Conservation (phyloP, 768 basidiomycete genomes). For the Agrocybe praecox region DNA sequence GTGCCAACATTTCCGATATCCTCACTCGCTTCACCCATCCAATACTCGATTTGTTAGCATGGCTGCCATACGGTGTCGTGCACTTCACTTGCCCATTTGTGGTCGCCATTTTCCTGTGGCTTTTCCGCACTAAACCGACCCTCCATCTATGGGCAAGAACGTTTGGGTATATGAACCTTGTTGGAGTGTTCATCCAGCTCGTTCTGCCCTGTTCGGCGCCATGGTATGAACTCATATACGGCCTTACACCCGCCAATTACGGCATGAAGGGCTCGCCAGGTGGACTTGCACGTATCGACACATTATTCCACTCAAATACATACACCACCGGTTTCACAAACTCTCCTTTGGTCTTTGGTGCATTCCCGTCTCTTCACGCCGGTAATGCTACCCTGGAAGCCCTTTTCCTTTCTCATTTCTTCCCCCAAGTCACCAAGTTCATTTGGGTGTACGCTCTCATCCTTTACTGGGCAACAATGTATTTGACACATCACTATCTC, state of each 20-base stretch:
- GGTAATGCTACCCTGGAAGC: slow-evolving; percentile 91
- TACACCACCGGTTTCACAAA: slow-evolving; percentile 84
- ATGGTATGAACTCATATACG: slow-evolving; percentile 98
- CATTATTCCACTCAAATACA: slow-evolving; percentile 71
- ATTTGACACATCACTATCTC: slow-evolving; percentile 97
- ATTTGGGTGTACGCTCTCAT: slow-evolving; percentile 85
- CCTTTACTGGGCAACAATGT: slow-evolving; percentile 99
- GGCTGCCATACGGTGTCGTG: slow-evolving; percentile 95
- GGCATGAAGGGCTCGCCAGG: slow-evolving; percentile 90
- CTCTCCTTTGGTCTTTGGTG: slow-evolving; percentile 94
- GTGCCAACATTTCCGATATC: slow-evolving; percentile 97
- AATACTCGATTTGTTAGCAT: slow-evolving; percentile 88
- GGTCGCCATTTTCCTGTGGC: slow-evolving; percentile 84
- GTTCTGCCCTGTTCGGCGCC: slow-evolving; percentile 92
- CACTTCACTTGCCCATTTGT: slow-evolving; percentile 91
- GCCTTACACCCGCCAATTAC: slow-evolving; percentile 94
- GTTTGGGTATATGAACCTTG: slow-evolving; percentile 92
- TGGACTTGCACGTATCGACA: slow-evolving; percentile 90
- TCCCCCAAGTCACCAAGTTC: slow-evolving; percentile 68
- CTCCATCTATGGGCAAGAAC: slow-evolving; percentile 84
- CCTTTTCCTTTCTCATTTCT: slow-evolving; percentile 93
- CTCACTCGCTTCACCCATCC: slow-evolving; percentile 95
- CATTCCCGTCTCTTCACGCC: slow-evolving; percentile 93
- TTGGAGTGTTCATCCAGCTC: slow-evolving; percentile 87
- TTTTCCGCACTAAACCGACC: slow-evolving; percentile 80